Evolutionary conservation across 306 rosid genomes (phyloP).

Genomic region (Prunus kanzakura): DNA sequence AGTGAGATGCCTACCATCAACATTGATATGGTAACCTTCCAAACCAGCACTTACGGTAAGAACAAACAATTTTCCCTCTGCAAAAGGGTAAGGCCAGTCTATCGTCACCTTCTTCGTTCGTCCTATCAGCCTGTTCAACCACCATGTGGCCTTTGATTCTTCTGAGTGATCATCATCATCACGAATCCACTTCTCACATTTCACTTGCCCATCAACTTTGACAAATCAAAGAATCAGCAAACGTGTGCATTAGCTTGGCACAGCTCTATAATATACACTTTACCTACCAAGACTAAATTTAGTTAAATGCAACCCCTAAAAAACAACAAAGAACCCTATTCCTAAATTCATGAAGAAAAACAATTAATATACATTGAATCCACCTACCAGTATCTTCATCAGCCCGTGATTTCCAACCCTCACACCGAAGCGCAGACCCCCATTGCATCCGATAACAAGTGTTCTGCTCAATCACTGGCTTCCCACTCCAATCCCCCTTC

Average conservation of each 20-base stretch:
- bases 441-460: slow-evolving; percentile 96
- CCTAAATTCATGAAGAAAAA: neutral
- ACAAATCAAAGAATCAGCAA: slow-evolving; percentile 34
- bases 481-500: slow-evolving; percentile 94
- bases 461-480: slow-evolving; percentile 84
- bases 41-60: slow-evolving; percentile 85
- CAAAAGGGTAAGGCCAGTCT: slow-evolving; percentile 96
- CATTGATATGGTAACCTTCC: slow-evolving; percentile 91
- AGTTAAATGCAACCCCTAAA: neutral
- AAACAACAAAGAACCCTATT: neutral
- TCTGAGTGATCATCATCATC: slow-evolving; percentile 66
- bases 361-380: neutral
- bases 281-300: slow-evolving; percentile 13
- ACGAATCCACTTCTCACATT: slow-evolving; percentile 97
- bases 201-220: slow-evolving; percentile 89
- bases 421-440: slow-evolving; percentile 83
- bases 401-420: slow-evolving; percentile 82
- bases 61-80: slow-evolving; percentile 81
- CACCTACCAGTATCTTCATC: slow-evolving; percentile 82
- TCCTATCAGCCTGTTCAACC: slow-evolving; percentile 87
- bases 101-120: slow-evolving; percentile 62
- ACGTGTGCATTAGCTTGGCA: neutral
- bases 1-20: slow-evolving; percentile 83
- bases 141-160: slow-evolving; percentile 86
- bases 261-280: neutral